A percentile compares a stretch with the other conserved stretches of the same genome.
Conservation (phyloP, 2,329 filamentous ascomycete species). For the Aspergillus ochraceoroseus region DNA sequence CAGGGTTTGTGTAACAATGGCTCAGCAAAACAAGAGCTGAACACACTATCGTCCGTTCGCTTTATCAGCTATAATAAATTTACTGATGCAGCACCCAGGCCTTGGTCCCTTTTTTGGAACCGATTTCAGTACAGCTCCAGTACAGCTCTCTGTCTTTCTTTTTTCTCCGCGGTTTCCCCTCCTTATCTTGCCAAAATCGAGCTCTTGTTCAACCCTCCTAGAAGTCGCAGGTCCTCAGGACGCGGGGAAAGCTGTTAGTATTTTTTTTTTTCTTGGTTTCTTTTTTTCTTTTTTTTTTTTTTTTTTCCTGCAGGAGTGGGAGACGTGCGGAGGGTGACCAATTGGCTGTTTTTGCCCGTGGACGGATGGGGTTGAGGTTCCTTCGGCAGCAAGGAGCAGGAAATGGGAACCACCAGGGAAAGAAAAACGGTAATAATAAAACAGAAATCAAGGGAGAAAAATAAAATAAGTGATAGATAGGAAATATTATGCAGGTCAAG, state of each 20-base stretch:
- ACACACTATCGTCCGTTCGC: slow-evolving; percentile 11
- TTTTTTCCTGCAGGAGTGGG: slow-evolving; percentile 26
- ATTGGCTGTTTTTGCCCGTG: slow-evolving; percentile 29
- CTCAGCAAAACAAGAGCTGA: slow-evolving; percentile 13
- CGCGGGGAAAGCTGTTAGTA: slow-evolving; percentile 38
- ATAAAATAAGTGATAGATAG: slow-evolving; percentile 15
- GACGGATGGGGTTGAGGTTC: slow-evolving; percentile 15
- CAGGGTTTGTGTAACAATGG: slow-evolving; percentile 22
- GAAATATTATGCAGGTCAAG: slow-evolving; percentile 27
- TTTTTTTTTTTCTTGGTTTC: too few species aligned
- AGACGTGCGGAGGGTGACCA: slow-evolving; percentile 28
- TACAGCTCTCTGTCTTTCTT: slow-evolving; percentile 18
- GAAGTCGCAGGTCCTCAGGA: slow-evolving; percentile 30
- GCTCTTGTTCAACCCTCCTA: slow-evolving; percentile 25
- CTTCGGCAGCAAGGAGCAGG: slow-evolving; percentile 6
- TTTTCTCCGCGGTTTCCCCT: slow-evolving; percentile 21
- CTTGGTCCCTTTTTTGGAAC: slow-evolving; percentile 11
- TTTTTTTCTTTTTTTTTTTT: too few species aligned
- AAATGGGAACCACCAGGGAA: slow-evolving; percentile 10
- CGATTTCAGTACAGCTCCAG: slow-evolving; percentile 16
- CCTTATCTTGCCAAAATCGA: slow-evolving; percentile 20
- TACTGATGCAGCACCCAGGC: slow-evolving; percentile 15
- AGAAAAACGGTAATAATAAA: slow-evolving; percentile 9
- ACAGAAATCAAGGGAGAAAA: slow-evolving; percentile 5
- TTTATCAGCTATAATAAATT: slow-evolving; percentile 12